Percentiles rank a stretch among this genome's conserved stretches.
Evolutionary conservation across 2,329 filamentous ascomycete genomes (phyloP).

Genomic region (Graphilbum fragrans): DNA sequence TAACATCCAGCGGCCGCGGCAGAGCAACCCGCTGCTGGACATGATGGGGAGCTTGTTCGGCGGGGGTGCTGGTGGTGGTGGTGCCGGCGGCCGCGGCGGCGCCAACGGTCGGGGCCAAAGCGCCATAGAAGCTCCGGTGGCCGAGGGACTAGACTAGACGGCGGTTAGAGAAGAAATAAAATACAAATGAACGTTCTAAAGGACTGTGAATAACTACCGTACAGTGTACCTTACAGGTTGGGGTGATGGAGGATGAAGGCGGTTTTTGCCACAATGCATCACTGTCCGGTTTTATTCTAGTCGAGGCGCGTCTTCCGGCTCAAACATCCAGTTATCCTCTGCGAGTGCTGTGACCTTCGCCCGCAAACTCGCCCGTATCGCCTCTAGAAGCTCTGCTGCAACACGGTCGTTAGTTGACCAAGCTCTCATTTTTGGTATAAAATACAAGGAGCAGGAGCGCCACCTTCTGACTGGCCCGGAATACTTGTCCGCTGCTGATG

Average conservation of each 20-base stretch:
- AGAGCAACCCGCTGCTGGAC: constrained; percentile 87
- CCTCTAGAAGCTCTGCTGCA: constrained; percentile 51
- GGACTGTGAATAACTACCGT: no score
- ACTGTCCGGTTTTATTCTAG: constrained; percentile 14
- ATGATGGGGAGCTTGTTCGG: constrained; percentile 97
- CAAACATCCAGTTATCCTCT: constrained; percentile 89
- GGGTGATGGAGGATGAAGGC: background rate
- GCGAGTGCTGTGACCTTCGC: constrained; percentile 62
- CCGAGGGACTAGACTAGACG: constrained; percentile 46
- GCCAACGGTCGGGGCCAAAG: constrained; percentile 25
- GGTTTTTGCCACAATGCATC: background rate
- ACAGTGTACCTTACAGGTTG: background rate
- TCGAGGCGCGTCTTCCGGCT: constrained; percentile 46
- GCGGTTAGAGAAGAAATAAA: background rate
- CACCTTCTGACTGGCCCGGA: constrained; percentile 55
- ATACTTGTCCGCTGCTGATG: constrained; percentile 43
- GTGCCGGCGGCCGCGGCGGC: constrained; percentile 26
- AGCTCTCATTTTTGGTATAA: background rate
- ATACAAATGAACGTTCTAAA: background rate
- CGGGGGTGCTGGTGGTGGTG: constrained; percentile 47
- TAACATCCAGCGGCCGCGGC: constrained; percentile 73
- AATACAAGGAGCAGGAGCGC: background rate
- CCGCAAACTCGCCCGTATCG: constrained; percentile 56
- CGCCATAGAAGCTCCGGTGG: constrained; percentile 32
- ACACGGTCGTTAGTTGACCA: background rate